These are phyloP conservation scores for Silene conica DNA, from an alignment of 148 eudicot genomes.

Conservation along the genomic window DNA sequence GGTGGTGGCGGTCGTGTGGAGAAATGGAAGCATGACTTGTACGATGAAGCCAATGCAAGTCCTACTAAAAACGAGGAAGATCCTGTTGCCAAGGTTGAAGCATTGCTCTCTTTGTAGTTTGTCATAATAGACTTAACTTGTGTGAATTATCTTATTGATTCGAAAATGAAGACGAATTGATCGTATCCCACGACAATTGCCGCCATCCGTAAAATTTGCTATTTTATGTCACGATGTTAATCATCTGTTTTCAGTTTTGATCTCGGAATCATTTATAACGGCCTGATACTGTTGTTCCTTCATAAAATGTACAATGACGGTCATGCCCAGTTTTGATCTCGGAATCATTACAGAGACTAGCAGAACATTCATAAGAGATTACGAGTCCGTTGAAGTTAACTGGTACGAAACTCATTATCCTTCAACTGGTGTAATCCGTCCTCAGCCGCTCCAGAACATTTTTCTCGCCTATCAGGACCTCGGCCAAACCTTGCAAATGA, in stretches of 20 bases:
- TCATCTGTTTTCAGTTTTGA: neutral
- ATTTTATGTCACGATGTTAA: neutral
- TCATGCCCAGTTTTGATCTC: too few relatives aligned
- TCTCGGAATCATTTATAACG: neutral
- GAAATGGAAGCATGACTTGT: conserved; percentile 96
- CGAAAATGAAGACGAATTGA: neutral
- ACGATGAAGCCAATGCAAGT: conserved; percentile 60
- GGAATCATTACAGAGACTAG: too few relatives aligned
- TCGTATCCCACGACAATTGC: neutral
- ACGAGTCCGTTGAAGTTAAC: too few relatives aligned
- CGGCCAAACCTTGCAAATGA: conserved; percentile 58
- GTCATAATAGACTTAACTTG: neutral
- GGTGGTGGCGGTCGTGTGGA: conserved; percentile 47
- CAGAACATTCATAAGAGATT: too few relatives aligned
- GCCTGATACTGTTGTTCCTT: neutral
- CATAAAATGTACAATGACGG: too few relatives aligned
- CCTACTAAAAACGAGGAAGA: conserved; percentile 81
- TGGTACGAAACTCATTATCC: neutral
- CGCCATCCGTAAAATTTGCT: neutral
- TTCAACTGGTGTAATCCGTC: conserved; percentile 1
- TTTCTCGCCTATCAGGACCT: conserved; percentile 56
- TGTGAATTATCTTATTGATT: conserved; percentile 8
- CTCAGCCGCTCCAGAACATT: conserved; percentile 43
- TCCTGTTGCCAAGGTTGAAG: conserved; percentile 83
- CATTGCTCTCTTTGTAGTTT: conserved; percentile 57